A percentile compares a stretch with the other conserved stretches of the same genome.
Evolutionary conservation across 495 filamentous ascomycete species (phyloP).

Genomic region (Tuber calosporum): DNA sequence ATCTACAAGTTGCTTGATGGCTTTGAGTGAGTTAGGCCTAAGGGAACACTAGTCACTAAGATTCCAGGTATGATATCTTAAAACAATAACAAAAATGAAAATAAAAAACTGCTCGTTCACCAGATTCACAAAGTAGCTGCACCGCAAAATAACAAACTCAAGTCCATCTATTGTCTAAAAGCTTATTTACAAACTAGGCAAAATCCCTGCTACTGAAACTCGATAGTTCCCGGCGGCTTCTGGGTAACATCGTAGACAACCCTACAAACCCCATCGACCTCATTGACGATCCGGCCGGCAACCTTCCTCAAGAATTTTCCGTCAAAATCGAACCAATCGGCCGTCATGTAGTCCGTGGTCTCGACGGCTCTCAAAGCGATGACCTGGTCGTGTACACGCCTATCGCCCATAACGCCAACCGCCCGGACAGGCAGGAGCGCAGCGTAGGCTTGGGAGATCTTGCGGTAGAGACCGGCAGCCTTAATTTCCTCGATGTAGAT

Average conservation of each 20-base stretch:
- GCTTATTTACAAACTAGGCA: background rate
- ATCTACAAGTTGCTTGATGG: too few species aligned
- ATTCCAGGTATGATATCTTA: background rate
- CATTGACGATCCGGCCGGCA: conserved; percentile 70
- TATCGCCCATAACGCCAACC: conserved; percentile 76
- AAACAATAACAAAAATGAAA: background rate
- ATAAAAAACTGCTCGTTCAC: background rate
- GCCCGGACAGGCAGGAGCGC: conserved; percentile 63
- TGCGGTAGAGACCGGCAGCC: conserved; percentile 72
- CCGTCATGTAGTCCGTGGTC: conserved; percentile 81
- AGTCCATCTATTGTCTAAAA: conserved; percentile 1
- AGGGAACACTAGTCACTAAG: too few species aligned
- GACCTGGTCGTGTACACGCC: conserved; percentile 54
- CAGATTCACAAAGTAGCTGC: background rate
- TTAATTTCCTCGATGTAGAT: conserved; percentile 85
- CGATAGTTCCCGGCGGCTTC: conserved; percentile 75
- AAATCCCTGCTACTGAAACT: conserved; percentile 54
- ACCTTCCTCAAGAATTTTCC: conserved; percentile 62
- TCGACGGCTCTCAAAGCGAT: conserved; percentile 65
- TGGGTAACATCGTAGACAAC: conserved; percentile 60
- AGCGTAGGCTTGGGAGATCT: conserved; percentile 78
- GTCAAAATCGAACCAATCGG: conserved; percentile 60
- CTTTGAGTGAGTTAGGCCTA: too few species aligned
- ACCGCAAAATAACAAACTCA: background rate
- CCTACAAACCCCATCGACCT: conserved; percentile 68